Evolutionary conservation across 371 early-diverging fungal species (phyloP).

Genomic region (Apophysomyces elegans): DNA sequence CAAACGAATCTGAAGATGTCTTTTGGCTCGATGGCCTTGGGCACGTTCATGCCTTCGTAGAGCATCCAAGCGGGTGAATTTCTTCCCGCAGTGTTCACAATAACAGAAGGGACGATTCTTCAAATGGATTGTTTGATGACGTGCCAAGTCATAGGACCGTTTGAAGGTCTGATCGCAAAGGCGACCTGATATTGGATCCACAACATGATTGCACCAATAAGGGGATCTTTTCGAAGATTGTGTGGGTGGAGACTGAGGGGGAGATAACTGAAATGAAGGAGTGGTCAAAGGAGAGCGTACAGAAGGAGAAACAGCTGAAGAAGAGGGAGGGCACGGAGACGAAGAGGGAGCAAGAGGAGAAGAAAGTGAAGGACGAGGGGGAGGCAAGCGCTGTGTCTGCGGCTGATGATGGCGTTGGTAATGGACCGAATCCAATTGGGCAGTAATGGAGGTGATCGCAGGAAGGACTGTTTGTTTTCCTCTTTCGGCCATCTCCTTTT

Average conservation of each 20-base stretch:
- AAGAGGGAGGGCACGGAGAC: neutral
- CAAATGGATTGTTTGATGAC: constrained; percentile 42
- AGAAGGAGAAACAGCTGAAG: neutral
- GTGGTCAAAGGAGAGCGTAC: neutral
- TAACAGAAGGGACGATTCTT: constrained; percentile 38
- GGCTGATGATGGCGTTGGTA: constrained; percentile 5
- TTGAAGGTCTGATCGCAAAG: constrained; percentile 38
- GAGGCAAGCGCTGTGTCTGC: neutral
- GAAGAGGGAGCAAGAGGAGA: neutral
- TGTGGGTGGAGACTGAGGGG: constrained; percentile 17
- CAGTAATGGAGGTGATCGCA: neutral
- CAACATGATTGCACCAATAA: constrained; percentile 26
- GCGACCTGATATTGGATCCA: constrained; percentile 22
- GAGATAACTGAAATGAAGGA: neutral
- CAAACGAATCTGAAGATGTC: neutral
- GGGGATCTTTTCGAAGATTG: neutral
- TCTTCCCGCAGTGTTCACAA: constrained; percentile 38
- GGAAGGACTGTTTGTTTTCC: neutral
- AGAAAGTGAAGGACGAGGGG: neutral
- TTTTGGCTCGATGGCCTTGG: constrained; percentile 33
- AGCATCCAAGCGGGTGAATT: constrained; percentile 44
- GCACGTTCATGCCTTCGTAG: constrained; percentile 43
- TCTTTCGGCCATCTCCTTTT: neutral
- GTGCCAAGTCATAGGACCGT: constrained; percentile 36
- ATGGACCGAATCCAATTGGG: neutral